phyloP scores from a whole-genome alignment of 371 early-diverging fungal genomes.

The Mucor plumbeus region DNA sequence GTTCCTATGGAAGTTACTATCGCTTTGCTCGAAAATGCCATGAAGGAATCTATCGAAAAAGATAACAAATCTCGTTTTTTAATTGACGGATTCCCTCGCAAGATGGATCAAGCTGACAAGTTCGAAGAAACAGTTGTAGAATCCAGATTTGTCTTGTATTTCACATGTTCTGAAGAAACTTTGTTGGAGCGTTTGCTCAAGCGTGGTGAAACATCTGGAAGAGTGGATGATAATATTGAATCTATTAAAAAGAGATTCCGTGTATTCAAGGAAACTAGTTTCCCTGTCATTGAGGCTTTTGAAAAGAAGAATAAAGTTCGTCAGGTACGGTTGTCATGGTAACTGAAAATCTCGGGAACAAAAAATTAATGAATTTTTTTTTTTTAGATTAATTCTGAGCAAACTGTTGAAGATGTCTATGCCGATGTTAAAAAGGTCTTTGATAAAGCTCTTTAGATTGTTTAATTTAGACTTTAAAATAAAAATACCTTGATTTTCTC shows the following conservation, averaged over 20 bases:
- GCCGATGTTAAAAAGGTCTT: constrained; percentile 55
- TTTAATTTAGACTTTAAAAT: neutral
- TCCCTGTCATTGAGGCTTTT: constrained; percentile 88
- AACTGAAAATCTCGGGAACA: neutral
- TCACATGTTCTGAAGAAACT: constrained; percentile 86
- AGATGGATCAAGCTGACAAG: constrained; percentile 88
- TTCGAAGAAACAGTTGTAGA: constrained; percentile 84
- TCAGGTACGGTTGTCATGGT: constrained; percentile 48
- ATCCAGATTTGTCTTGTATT: constrained; percentile 76
- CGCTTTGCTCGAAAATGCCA: constrained; percentile 85
- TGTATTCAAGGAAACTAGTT: constrained; percentile 81
- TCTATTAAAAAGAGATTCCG: constrained; percentile 92
- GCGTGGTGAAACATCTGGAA: constrained; percentile 88
- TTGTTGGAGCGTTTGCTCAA: constrained; percentile 84
- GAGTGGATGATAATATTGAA: constrained; percentile 93
- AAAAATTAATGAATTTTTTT: neutral
- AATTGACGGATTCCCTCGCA: constrained; percentile 95
- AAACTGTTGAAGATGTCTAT: constrained; percentile 62
- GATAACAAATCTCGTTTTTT: constrained; percentile 72
- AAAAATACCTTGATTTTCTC: neutral
- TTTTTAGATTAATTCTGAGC: constrained; percentile 62
- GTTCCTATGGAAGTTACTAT: constrained; percentile 97
- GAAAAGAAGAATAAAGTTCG: constrained; percentile 73
- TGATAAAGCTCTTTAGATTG: constrained; percentile 27
- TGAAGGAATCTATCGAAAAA: constrained; percentile 69